Evolutionary conservation across 1,139 yeast species (phyloP).

Genomic region (Candida smagusa): DNA sequence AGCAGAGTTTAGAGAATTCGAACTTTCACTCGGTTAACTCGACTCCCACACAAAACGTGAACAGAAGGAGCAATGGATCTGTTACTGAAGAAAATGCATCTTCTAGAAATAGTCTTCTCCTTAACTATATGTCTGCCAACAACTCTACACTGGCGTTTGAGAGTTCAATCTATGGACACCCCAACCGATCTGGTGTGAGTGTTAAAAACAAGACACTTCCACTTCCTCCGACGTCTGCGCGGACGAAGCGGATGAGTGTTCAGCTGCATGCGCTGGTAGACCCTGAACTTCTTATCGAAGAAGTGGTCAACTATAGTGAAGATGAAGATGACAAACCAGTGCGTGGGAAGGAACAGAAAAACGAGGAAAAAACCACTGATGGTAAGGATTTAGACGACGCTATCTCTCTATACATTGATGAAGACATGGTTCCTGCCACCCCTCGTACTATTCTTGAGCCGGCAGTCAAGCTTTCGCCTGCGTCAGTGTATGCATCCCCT

Average conservation of each 20-base stretch:
- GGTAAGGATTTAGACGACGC: background rate
- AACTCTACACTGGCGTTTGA: slow-evolving; percentile 4
- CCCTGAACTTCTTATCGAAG: slow-evolving; percentile 26
- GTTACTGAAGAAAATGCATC: slow-evolving; percentile 2
- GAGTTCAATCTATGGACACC: slow-evolving; percentile 9
- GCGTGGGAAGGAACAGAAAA: background rate
- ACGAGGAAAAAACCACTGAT: background rate
- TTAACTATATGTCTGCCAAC: slow-evolving; percentile 11
- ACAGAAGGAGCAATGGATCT: background rate
- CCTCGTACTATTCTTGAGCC: background rate
- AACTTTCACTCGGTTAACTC: background rate
- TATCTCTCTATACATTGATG: background rate
- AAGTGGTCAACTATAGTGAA: slow-evolving; percentile 37
- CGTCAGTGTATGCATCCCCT: slow-evolving; percentile 5
- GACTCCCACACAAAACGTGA: background rate
- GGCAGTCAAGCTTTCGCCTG: background rate
- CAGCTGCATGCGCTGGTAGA: slow-evolving; percentile 1
- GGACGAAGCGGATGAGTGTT: background rate
- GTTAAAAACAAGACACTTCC: slow-evolving; percentile 32
- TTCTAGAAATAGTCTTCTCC: slow-evolving; percentile 12
- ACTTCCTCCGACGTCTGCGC: slow-evolving; percentile 21
- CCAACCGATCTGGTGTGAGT: slow-evolving; percentile 16
- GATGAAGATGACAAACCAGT: slow-evolving; percentile 21
- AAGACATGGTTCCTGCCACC: background rate
- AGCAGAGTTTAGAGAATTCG: background rate